Base-by-base conservation (phyloP, 2,329 filamentous ascomycete species). In the Pseudogymnoascus sp. region DNA sequence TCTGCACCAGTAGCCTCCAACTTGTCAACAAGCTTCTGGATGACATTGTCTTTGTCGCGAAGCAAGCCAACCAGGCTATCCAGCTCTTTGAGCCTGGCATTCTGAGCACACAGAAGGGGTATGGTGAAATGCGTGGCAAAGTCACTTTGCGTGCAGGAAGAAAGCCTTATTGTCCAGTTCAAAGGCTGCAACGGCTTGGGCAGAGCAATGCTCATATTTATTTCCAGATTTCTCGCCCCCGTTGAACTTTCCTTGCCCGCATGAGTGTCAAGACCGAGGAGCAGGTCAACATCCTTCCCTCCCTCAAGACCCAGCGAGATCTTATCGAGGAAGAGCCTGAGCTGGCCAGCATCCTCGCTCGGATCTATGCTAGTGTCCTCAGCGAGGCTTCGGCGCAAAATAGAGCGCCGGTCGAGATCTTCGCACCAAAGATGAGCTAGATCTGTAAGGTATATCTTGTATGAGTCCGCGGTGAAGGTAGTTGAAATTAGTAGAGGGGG, bases 401-500 rank as follows among this genome's bases (percentile, higher is more conserved):
- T 88, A 10, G 78, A 79, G n/a, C 78, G 79, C 21, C 84, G 78
- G 63, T 85, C 81, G 21, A 92, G 75, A 7, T 74, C 79, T 74
- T 93, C 89, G 26, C 78, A 76, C 90, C 90, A 95, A n/a, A 92
- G 77, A 67, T 86, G 83, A 71, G 83, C 86, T 65, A 92, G 79
- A 71, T 93, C 90, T 2, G 88, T 91, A 40, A 93, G 72, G 64
- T 84, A 80, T 29, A 93, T 73, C 1, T 77, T 80, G 75, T 93
- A 93, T 10, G 84, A 81, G 11, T 80, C 75, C 14, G 77, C 61
- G 4, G 76, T 76, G 69, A 88, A 85, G 29, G 74, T 71, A 18
- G 82, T 77, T 66, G 88, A 88, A 47, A 89, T 78, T 36, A 93
- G 78, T 6, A 93, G 79, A 39, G 81, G 77, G 10, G 88, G 88